Evolutionary conservation across 345 rosid species (phyloP), one percentile per base, ranked within the genome.

Genomic region (Brassica juncea): DNA sequence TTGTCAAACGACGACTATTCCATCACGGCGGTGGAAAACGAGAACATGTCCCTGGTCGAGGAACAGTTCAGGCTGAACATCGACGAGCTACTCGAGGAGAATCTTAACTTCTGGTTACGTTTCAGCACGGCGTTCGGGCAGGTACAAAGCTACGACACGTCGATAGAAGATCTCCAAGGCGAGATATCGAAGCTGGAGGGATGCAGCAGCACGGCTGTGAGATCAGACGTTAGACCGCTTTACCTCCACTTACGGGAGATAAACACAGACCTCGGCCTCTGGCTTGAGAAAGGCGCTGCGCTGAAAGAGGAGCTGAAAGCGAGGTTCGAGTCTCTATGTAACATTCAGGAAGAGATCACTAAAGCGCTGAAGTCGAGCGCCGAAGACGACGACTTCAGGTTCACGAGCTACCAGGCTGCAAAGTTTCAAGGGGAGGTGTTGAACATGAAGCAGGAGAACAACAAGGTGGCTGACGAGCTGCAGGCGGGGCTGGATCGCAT

Each of bases 371-470:
- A 89, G 77, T 79, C 75, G 11, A 92, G 98, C 66, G 97, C 97
- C n/a, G 95, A 90, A 84, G 94, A 89, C 34, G 91, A 96, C 2
- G 98, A 92, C 71, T 90, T 93, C 87, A 88, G 42, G 63, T 96
- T 96, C 74, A 96, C 99, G 12, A 93, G 97, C 84, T 90, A 87
- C 69, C 95, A 96, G 74, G 99, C 98, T 47, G 99, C 98, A 0
- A 96, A 93, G 78, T 93, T 96, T 83, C 98, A 91, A 80, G 97
- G 98, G 2, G 99, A 96, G 86, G 84, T 93, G 74, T 80, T 93
- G 89, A 96, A 90, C 88, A 96, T 96, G 99, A 96, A 96, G 77
- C 99, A 96, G 71, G 99, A 96, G 86, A 96, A 96, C 70, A 92
- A 89, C 85, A 96, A 90, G 83, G 97, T 96, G 60, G 97, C 91